Conservation (phyloP, 306 rosid species). For the Quillaja saponaria region DNA sequence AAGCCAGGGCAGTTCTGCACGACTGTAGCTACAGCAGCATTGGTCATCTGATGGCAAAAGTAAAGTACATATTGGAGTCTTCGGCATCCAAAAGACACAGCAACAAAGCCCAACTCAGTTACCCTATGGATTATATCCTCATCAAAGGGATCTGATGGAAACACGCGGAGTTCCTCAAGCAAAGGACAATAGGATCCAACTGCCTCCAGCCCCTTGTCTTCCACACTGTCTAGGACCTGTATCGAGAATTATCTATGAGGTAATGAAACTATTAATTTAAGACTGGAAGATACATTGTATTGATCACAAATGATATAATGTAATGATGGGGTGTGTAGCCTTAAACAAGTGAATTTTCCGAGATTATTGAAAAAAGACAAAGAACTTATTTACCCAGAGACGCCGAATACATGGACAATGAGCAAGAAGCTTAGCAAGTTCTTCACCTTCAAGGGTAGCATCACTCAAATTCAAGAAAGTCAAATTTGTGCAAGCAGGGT, state of each 20-base stretch:
- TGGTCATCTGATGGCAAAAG: constrained; percentile 86
- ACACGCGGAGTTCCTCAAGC: constrained; percentile 87
- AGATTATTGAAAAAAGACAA: background rate
- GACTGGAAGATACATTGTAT: constrained; percentile 12
- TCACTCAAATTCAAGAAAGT: constrained; percentile 79
- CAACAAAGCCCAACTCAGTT: constrained; percentile 77
- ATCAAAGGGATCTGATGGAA: constrained; percentile 67
- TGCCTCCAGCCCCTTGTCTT: constrained; percentile 82
- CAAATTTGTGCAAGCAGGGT: constrained; percentile 60
- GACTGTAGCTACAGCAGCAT: constrained; percentile 82
- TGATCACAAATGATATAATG: constrained; percentile 3
- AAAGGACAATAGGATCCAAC: constrained; percentile 73
- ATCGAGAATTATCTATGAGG: constrained; percentile 27
- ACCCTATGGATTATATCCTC: constrained; percentile 57
- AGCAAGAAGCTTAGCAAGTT: constrained; percentile 59
- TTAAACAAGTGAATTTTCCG: too few relatives aligned
- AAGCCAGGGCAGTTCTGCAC: constrained; percentile 80
- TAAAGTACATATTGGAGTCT: constrained; percentile 73
- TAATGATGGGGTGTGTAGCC: too few relatives aligned
- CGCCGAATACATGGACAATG: constrained; percentile 67
- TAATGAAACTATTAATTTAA: background rate
- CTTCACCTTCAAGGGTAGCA: constrained; percentile 56
- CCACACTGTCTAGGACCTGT: constrained; percentile 79
- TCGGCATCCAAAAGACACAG: constrained; percentile 77
- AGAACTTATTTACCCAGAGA: constrained; percentile 60